Base-by-base conservation (phyloP, 2,329 filamentous ascomycete genomes). In the Cyanodermella asteris region DNA sequence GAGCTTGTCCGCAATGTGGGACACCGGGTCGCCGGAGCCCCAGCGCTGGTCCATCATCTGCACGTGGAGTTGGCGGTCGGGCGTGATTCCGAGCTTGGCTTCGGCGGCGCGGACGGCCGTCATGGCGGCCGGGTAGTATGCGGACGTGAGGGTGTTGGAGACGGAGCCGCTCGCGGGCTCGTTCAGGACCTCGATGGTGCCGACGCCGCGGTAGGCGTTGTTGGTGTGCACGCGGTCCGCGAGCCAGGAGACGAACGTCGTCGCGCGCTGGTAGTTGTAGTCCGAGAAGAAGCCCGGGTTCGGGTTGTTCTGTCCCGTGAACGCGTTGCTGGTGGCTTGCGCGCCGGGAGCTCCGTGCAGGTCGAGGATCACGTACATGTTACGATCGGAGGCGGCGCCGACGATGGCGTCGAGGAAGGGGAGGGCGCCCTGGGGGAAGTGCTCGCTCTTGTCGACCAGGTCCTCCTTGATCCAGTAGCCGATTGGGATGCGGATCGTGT, bases 121-220 rank as follows among this genome's bases (percentile, higher is more conserved):
- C 20, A 22, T 36, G 6, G 58, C 60, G 8, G 47, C 48, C 4
- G 52, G 53, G 36, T 66, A 65, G 42, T 50, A 66, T 7, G 36
- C 44, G 2, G 40, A 39, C 4, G 42, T 40, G 3, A 43, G 43
- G 5, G 35, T 36, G 7, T 41, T 34, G 22, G 42, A 31, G 24
- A 50, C 41, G 24, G 51, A 50, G 8, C 13, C 8, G 8, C 16
- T 14, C 5, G 56, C 39, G 4, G 64, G 64, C 38, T 70, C 64
- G 36, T 69, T 70, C 27, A 68, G 46, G 8, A 69, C 42, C 37
- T 62, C 54, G 18, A 70, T 39, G 55, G 64, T 67, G 28, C 63
- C 63, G 14, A 68, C 63, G 22, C 59, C 64, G 26, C 53, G 44
- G 38, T 59, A 63, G 16, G 50, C 50, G 18, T 42, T 25, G 30